Base-by-base conservation (phyloP, 495 filamentous ascomycete species). In the Neurospora terricola region DNA sequence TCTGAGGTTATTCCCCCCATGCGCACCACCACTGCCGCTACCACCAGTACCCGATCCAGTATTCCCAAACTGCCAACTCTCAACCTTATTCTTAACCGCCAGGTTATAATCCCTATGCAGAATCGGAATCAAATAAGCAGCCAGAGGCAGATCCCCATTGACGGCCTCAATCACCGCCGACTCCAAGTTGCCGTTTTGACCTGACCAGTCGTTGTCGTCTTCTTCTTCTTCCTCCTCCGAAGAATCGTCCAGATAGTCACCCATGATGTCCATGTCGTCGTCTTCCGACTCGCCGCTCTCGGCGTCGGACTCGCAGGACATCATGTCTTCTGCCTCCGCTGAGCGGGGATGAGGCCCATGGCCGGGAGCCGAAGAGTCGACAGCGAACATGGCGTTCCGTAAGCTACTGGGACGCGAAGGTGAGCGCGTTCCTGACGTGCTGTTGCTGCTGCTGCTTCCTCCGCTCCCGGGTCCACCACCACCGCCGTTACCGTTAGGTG, bases 151-250 rank as follows among this genome's bases (percentile, higher is more conserved):
- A 43, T 78, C 76, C 8, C 73, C 73, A 45, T 75, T 76, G 10
- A 78, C 77, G 0, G 77, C 77, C 4, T 73, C 71, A 18, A 78
- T 78, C 8, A 78, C 75, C 0, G 73, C 40, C 7, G 72, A 73
- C 39, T 78, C 77, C 27, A 78, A 30, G 9, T 76, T 78, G 11
- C 73, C 77, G 30, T 78, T 77, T 36, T 78, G 73, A 4, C 76
- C 75, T n/a, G 75, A 77, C 77, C 77, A 78, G 27, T 78, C 76
- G 12, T 77, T 77, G 70, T 77, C 76, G 21, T 76, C 74, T 4
- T 54, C 69, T 18, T 73, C 69, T 9, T 73, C 72, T 0, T 74
- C 72, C 1, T 74, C 76, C 12, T 54, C 38, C 21, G 75, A 75
- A 7, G 70, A 39, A 18, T 73, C 23, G 66, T 69, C 18, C 48